Evolutionary conservation across 2,329 filamentous ascomycete genomes (phyloP).

Genomic region (Colletotrichum caudatum): DNA sequence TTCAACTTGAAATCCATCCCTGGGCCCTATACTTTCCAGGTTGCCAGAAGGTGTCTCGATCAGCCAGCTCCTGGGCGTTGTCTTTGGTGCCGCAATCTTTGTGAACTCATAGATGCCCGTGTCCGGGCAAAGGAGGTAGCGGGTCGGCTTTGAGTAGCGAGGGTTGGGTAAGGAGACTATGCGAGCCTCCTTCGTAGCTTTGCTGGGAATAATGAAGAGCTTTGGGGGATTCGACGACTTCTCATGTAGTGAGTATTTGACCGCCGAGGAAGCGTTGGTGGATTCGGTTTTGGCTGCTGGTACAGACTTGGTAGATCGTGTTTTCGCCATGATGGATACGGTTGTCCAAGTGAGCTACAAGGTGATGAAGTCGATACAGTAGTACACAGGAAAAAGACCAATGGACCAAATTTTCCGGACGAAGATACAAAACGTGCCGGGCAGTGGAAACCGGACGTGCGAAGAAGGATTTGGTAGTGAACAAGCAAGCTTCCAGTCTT

Average conservation of each 20-base stretch:
- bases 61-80: constrained; percentile 72
- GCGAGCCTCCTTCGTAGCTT: constrained; percentile 64
- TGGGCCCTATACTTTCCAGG: constrained; percentile 42
- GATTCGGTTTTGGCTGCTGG: constrained; percentile 49
- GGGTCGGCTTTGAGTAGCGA: constrained; percentile 64
- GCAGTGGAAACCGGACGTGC: neutral
- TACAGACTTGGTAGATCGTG: constrained; percentile 58
- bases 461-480: neutral
- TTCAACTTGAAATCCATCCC: constrained; percentile 41
- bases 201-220: constrained; percentile 72
- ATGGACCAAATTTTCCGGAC: neutral
- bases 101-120: constrained; percentile 76
- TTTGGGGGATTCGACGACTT: constrained; percentile 60
- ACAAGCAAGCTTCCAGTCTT: neutral
- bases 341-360: neutral
- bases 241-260: constrained; percentile 56
- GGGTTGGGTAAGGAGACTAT: constrained; percentile 72
- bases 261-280: constrained; percentile 46
- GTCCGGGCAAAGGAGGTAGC: constrained; percentile 72
- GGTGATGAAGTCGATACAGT: neutral
- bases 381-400: neutral
- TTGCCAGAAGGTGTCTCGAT: constrained; percentile 54
- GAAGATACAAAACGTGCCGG: neutral
- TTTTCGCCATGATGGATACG: constrained; percentile 59
- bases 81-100: constrained; percentile 64